Conservation (phyloP, 345 rosid genomes). For the Conringia planisiliqua region DNA sequence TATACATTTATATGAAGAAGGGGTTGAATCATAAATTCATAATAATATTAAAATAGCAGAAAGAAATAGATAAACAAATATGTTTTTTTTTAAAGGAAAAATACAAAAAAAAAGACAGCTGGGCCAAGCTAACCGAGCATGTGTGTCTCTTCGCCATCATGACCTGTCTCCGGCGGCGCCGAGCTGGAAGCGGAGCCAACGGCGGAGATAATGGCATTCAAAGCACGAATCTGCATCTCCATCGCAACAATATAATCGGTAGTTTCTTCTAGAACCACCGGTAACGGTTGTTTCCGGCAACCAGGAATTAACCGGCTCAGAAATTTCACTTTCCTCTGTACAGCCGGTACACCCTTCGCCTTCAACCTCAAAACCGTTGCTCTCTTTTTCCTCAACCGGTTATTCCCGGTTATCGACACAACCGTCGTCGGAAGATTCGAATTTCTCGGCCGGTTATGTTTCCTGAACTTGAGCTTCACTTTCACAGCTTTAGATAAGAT, state of each 20-base stretch:
- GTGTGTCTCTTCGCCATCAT: slow-evolving; percentile 2
- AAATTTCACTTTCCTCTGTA: slow-evolving; percentile 64
- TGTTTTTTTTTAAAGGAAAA: neutral
- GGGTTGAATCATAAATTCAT: neutral
- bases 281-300: slow-evolving; percentile 82
- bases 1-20: neutral
- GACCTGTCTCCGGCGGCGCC: neutral
- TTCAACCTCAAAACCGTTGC: slow-evolving; percentile 62
- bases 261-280: slow-evolving; percentile 84
- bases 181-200: slow-evolving; percentile 24
- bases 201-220: slow-evolving; percentile 57
- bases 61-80: neutral
- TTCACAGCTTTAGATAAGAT: slow-evolving; percentile 64
- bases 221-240: slow-evolving; percentile 95
- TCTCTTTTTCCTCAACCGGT: slow-evolving; percentile 58
- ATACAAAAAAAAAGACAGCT: slow-evolving; percentile 4
- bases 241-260: slow-evolving; percentile 92
- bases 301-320: slow-evolving; percentile 93
- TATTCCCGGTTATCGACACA: slow-evolving; percentile 25
- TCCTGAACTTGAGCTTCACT: slow-evolving; percentile 56
- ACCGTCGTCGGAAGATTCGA: slow-evolving; percentile 16
- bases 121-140: slow-evolving; percentile 25
- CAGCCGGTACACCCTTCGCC: slow-evolving; percentile 54
- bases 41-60: neutral
- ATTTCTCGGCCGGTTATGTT: slow-evolving; percentile 46